These are phyloP conservation scores for Penicillium roqueforti DNA, from an alignment of 495 filamentous ascomycete species.

Conservation along the genomic window DNA sequence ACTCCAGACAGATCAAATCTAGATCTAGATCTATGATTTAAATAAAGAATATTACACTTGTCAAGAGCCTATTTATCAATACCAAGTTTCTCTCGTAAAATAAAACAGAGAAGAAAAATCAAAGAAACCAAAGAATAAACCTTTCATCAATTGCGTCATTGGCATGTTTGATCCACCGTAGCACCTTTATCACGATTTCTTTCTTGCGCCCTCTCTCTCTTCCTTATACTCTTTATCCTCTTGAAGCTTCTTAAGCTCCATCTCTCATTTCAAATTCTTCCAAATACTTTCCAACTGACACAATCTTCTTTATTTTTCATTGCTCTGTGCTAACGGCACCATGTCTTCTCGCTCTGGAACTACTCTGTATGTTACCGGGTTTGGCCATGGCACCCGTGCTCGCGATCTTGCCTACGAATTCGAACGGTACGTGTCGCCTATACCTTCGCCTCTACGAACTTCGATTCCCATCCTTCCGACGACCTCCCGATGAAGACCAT, in stretches of 20 bases:
- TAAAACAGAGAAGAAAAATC: not conserved
- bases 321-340: constrained; percentile 5
- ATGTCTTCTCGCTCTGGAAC: constrained; percentile 96
- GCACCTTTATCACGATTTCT: constrained; percentile 5
- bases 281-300: not conserved
- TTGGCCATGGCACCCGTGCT: constrained; percentile 97
- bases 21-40: no score
- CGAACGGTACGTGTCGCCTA: constrained; percentile 89
- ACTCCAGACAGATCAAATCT: no score
- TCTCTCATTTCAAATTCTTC: not conserved
- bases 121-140: not conserved
- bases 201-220: not conserved
- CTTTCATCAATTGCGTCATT: constrained; percentile 17
- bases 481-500: constrained; percentile 16
- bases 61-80: not conserved
- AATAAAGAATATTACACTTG: not conserved
- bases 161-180: constrained; percentile 12
- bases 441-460: constrained; percentile 30
- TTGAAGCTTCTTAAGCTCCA: constrained; percentile 5
- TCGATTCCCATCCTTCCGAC: constrained; percentile 9
- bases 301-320: not conserved
- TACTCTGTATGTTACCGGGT: constrained; percentile 95
- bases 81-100: not conserved
- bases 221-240: constrained; percentile 1
- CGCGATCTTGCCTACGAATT: constrained; percentile 99